phyloP scores from a whole-genome alignment of 306 rosid genomes.

The Vigna mungo region DNA sequence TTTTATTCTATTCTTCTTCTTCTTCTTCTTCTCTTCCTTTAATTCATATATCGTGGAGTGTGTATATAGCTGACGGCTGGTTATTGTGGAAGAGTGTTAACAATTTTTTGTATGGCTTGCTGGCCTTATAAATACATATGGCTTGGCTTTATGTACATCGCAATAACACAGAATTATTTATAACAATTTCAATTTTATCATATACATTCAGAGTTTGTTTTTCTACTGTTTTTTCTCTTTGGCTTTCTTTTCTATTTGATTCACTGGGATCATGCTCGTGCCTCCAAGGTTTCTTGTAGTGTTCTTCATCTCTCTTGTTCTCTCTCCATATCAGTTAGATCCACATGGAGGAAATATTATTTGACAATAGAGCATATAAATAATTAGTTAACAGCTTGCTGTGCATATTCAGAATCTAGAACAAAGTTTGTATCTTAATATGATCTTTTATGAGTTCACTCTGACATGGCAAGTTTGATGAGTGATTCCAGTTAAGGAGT shows the following conservation, averaged over 20 bases:
- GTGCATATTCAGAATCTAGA: constrained; percentile 25
- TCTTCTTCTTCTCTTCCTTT: constrained; percentile 23
- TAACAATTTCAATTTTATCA: constrained; percentile 34
- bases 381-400: constrained; percentile 1
- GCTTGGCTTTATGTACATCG: constrained; percentile 54
- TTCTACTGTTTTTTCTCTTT: constrained; percentile 17
- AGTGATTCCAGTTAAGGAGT: constrained; percentile 21
- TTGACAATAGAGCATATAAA: neutral
- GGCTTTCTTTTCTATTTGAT: neutral
- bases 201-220: neutral
- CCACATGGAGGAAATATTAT: neutral
- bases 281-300: neutral
- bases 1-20: neutral
- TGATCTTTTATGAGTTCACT: constrained; percentile 11
- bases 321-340: neutral
- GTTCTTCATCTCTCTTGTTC: neutral
- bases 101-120: constrained; percentile 56
- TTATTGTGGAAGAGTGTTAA: constrained; percentile 43
- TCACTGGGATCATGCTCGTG: neutral
- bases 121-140: constrained; percentile 36
- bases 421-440: constrained; percentile 1
- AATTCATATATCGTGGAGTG: constrained; percentile 58
- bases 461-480: neutral
- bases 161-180: constrained; percentile 51
- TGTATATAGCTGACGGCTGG: constrained; percentile 58